phyloP scores from a whole-genome alignment of 192 early-diverging fungal genomes.

The Pecoramyces ruminantium region DNA sequence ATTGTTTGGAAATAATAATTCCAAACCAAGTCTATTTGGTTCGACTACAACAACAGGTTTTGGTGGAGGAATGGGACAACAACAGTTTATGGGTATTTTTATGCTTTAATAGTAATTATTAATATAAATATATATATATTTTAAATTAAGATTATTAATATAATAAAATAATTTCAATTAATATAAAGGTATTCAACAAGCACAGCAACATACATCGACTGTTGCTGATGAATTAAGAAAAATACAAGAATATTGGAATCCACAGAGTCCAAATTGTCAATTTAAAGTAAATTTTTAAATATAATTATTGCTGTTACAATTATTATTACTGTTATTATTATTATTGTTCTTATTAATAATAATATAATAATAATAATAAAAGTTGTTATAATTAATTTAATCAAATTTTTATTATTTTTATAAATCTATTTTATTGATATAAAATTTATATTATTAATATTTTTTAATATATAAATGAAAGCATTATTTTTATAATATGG shows the following conservation, averaged over 20 bases:
- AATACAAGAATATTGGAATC: conserved; percentile 62
- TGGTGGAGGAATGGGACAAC: background rate
- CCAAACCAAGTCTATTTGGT: too few relatives aligned
- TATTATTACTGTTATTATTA: background rate
- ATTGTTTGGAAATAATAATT: too few relatives aligned
- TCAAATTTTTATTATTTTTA: too few relatives aligned
- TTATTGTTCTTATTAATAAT: conserved; percentile 1
- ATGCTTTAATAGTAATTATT: too few relatives aligned
- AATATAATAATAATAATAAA: too few relatives aligned
- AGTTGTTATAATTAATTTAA: too few relatives aligned
- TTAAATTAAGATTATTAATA: too few relatives aligned
- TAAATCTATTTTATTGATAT: too few relatives aligned
- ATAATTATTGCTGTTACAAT: background rate
- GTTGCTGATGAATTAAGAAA: conserved; percentile 30
- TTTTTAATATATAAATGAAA: conserved; percentile 5
- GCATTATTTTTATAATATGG: conserved; percentile 94
- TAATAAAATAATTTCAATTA: too few relatives aligned
- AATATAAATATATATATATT: too few relatives aligned
- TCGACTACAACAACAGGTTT: background rate
- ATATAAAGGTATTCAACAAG: background rate
- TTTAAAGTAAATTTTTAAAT: conserved; percentile 39
- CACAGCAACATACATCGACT: background rate
- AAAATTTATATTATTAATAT: background rate
- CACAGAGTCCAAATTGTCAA: conserved; percentile 52
- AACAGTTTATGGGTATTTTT: background rate